Evolutionary conservation across 2,329 filamentous ascomycete genomes (phyloP).

Genomic region (Colletotrichum tropicale): DNA sequence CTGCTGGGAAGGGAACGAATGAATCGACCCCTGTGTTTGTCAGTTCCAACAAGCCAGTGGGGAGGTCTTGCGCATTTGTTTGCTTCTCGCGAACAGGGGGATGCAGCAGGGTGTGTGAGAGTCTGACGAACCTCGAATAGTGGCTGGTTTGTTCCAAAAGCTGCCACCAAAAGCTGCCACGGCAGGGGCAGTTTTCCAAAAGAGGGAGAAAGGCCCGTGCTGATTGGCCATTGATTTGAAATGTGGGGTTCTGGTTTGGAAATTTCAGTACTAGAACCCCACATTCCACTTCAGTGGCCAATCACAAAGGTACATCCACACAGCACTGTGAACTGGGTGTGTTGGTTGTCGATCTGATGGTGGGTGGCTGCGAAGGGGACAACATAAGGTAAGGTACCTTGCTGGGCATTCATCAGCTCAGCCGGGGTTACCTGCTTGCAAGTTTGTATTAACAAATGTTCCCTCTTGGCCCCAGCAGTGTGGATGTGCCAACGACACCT

Average conservation of each 20-base stretch:
- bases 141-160: background rate
- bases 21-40: background rate
- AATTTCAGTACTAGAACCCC: background rate
- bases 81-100: background rate
- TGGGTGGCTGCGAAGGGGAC: background rate
- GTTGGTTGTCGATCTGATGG: background rate
- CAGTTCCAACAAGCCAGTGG: background rate
- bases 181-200: background rate
- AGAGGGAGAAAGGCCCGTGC: too few relatives aligned
- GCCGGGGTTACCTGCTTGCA: background rate
- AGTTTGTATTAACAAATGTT: background rate
- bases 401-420: background rate
- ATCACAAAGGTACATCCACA: background rate
- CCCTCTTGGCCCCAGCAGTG: background rate
- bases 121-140: background rate
- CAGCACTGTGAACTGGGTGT: background rate
- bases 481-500: background rate
- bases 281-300: background rate
- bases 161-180: background rate
- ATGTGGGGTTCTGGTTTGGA: background rate
- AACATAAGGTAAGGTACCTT: background rate
- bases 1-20: background rate
- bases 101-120: background rate
- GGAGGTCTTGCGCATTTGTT: background rate
- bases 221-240: too few relatives aligned